A percentile compares a stretch with the other conserved stretches of the same genome.
phyloP scores from a whole-genome alignment of 2,329 filamentous ascomycete genomes.

The Orbilia oligospora region DNA sequence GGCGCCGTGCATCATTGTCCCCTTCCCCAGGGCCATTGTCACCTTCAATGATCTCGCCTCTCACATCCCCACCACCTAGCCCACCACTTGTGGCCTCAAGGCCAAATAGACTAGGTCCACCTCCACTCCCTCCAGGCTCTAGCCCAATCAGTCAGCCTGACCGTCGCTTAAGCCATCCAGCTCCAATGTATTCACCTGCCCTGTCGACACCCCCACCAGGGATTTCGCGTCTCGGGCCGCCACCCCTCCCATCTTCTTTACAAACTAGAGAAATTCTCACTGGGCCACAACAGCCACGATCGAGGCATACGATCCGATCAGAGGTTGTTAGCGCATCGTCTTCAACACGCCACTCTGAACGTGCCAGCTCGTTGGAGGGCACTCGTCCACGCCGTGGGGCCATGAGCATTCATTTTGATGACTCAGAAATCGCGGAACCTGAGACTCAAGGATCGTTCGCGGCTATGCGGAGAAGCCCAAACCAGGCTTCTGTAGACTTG shows the following conservation, averaged over 20 bases:
- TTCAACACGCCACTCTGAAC: not conserved
- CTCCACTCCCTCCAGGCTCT: not conserved
- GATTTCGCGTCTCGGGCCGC: not conserved
- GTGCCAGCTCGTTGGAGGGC: not conserved
- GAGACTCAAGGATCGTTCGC: not conserved
- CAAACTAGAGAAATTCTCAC: not conserved
- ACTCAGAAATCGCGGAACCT: not conserved
- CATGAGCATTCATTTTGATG: constrained; percentile 8
- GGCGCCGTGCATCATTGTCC: constrained; percentile 7
- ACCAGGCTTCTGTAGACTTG: not conserved
- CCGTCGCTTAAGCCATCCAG: not conserved
- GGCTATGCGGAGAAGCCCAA: not conserved
- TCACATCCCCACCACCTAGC: not conserved
- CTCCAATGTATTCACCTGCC: not conserved
- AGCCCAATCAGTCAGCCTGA: not conserved
- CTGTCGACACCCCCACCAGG: not conserved
- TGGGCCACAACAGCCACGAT: not conserved
- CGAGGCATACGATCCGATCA: not conserved
- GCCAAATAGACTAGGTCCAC: not conserved
- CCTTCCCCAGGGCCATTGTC: not conserved
- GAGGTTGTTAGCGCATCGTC: not conserved
- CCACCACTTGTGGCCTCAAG: not conserved
- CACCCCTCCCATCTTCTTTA: not conserved
- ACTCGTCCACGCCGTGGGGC: constrained; percentile 3
- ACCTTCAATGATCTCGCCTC: not conserved